phyloP scores from a whole-genome alignment of 2,329 filamentous ascomycete genomes.

The Fusarium transvaalense region DNA sequence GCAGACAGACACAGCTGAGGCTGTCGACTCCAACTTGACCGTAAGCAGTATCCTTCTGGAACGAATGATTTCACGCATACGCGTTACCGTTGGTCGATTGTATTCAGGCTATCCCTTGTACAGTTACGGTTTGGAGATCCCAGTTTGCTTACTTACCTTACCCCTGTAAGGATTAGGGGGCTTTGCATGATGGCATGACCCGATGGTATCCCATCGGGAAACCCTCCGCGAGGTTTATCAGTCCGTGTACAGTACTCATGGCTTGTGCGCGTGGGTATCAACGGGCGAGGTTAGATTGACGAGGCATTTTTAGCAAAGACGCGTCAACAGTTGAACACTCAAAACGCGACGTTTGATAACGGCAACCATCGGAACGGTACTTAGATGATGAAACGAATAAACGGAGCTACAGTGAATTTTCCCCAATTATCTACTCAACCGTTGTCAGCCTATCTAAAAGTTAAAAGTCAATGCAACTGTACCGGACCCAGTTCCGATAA shows the following conservation, averaged over 20 bases:
- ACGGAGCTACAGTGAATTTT: background rate
- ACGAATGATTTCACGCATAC: slow-evolving; percentile 11
- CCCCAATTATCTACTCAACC: background rate
- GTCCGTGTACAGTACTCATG: background rate
- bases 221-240: slow-evolving; percentile 8
- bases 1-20: background rate
- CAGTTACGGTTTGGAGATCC: background rate
- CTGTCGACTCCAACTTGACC: slow-evolving; percentile 6
- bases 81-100: background rate
- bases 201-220: slow-evolving; percentile 16
- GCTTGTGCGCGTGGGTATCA: background rate
- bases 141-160: background rate
- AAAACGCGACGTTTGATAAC: slow-evolving; percentile 7
- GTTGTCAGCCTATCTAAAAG: background rate
- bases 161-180: background rate
- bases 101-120: background rate
- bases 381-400: background rate
- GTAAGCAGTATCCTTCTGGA: slow-evolving; percentile 18
- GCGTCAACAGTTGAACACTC: background rate
- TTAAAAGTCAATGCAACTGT: background rate
- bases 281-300: slow-evolving; percentile 1
- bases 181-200: background rate
- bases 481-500: slow-evolving; percentile 23
- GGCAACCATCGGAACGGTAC: slow-evolving; percentile 10
- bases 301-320: slow-evolving; percentile 1